Evolutionary conservation across 345 rosid genomes (phyloP), one percentile per base, ranked within the genome.

Genomic region (Arabidopsis suecica): DNA sequence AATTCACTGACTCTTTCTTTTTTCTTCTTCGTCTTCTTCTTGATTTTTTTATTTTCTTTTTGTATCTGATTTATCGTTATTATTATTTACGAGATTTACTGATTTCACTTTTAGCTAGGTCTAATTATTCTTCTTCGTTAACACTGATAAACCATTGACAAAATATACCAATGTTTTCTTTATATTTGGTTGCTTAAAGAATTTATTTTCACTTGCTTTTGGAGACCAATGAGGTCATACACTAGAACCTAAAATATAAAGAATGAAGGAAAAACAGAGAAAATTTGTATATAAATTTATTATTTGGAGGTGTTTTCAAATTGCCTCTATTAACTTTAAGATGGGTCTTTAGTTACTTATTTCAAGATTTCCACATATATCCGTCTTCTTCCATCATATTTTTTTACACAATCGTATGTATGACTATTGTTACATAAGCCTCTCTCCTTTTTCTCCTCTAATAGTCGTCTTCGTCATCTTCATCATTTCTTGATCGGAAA

Each of bases 401-500:
- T 13, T 78, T 33, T 9, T 25, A 14, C 41, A 73, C 68, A 68
- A 28, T 30, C 22, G 53, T 61, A 56, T 58, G 63, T 30, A 54
- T 25, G 47, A 64, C 67, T 63, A 33, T 44, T 44, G 37, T 30
- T 30, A 72, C 64, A 78, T 37, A 65, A 59, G 41, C 60, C 38
- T 57, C 41, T 33, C 28, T 42, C 8, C 0, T 7, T 23, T 6
- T 48, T 57, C 48, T 14, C 28, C 20, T 60, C 30, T 60, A 69
- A 47, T 73, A 85, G 71, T 86, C 86, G 2, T 91, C 91, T 45
- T 54, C 90, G 23, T 80, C 80, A 8, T 75, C 77, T n/a, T 85
- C 91, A 1, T 89, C 91, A 23, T 86, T 85, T 84, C 84, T 84
- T 72, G 96, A 81, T 65, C 92, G 80, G 5, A 78, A 32, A 79